Evolutionary conservation across 129 eudicot genomes (phyloP).

Genomic region (Heracleum sosnowskyi): DNA sequence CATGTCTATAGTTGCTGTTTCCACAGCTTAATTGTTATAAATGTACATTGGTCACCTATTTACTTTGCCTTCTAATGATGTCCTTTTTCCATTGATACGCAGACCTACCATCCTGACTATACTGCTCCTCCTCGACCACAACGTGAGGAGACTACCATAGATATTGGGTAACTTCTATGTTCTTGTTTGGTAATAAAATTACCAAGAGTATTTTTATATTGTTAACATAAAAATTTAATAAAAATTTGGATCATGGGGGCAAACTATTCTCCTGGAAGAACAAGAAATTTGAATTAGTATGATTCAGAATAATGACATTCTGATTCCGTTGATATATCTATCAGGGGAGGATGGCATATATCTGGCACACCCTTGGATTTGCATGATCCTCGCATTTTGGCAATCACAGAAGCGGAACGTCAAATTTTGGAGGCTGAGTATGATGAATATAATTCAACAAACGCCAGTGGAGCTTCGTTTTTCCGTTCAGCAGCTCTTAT

Average conservation of each 20-base stretch:
- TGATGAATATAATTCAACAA: constrained; percentile 75
- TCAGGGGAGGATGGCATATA: constrained; percentile 92
- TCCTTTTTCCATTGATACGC: constrained; percentile 12
- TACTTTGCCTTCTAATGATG: background rate
- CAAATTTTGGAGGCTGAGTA: constrained; percentile 85
- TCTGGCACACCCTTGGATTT: constrained; percentile 84
- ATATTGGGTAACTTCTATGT: constrained; percentile 55
- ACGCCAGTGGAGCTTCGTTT: constrained; percentile 93
- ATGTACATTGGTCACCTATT: background rate
- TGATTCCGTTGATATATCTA: constrained; percentile 16
- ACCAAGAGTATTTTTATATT: background rate
- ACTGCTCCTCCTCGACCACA: constrained; percentile 70
- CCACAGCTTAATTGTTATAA: background rate
- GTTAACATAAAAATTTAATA: background rate
- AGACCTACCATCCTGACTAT: constrained; percentile 84
- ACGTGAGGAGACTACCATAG: constrained; percentile 69
- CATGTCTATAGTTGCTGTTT: background rate
- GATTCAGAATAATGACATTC: background rate
- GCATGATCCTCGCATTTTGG: constrained; percentile 88
- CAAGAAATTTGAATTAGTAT: background rate
- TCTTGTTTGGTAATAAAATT: background rate
- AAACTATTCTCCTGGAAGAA: background rate
- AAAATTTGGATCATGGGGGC: background rate
- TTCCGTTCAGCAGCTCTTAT: constrained; percentile 95
- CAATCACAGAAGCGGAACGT: constrained; percentile 89